These are phyloP conservation scores for Rubia peregrina DNA, from an alignment of 305 asterid genomes.

Conservation along the genomic window DNA sequence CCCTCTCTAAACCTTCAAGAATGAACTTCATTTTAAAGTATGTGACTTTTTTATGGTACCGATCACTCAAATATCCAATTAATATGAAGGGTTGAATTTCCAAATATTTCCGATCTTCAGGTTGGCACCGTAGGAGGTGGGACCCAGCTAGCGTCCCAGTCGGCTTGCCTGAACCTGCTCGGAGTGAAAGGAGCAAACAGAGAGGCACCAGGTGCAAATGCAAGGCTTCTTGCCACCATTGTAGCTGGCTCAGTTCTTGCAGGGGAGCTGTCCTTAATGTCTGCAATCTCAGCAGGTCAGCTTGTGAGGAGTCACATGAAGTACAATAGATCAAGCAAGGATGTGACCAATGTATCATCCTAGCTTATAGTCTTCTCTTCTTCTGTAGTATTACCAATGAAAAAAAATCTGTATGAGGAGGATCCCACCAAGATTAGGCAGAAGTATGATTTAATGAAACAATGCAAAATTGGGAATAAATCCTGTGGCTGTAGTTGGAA, in stretches of 20 bases:
- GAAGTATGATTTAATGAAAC: not conserved
- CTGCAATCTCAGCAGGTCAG: conserved; percentile 51
- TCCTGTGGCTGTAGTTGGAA: not conserved
- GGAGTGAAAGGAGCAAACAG: conserved; percentile 47
- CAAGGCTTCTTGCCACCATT: conserved; percentile 43
- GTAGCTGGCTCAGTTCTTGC: conserved; percentile 50
- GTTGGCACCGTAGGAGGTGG: conserved; percentile 57
- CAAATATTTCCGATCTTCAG: conserved; percentile 13
- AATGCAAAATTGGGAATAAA: conserved; percentile 10
- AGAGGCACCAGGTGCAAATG: conserved; percentile 36
- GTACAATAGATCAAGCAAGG: conserved; percentile 40
- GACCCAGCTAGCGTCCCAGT: conserved; percentile 46
- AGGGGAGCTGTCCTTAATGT: conserved; percentile 44
- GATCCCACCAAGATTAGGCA: conserved; percentile 7
- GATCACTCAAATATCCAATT: too few species aligned
- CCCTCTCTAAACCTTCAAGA: not conserved
- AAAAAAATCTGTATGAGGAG: too few species aligned
- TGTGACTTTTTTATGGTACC: too few species aligned
- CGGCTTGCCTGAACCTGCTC: conserved; percentile 45
- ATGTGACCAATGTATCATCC: conserved; percentile 26
- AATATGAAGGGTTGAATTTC: too few species aligned
- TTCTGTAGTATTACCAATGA: too few species aligned
- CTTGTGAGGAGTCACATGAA: conserved; percentile 48
- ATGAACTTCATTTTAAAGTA: not conserved
- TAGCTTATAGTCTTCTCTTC: not conserved